Evolutionary conservation across 2,329 filamentous ascomycete genomes (phyloP).

Genomic region (Pestalotiopsis sp.): DNA sequence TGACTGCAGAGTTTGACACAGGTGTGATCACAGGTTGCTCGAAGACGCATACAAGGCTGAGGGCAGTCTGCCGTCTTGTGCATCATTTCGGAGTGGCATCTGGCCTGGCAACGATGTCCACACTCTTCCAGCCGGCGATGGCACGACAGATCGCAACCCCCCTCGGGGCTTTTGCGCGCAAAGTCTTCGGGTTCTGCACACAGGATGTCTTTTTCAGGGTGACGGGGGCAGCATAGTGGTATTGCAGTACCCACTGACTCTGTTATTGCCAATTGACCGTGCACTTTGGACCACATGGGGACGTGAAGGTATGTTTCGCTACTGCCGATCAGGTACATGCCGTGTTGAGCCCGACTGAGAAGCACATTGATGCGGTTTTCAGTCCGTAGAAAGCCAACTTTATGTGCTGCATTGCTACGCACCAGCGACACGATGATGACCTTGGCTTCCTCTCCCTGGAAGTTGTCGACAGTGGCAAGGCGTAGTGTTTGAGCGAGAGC

Average conservation of each 20-base stretch:
- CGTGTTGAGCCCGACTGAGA: constrained; percentile 67
- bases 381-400: constrained; percentile 68
- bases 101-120: background rate
- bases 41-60: background rate
- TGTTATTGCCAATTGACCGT: constrained; percentile 13
- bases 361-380: constrained; percentile 72
- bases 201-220: background rate
- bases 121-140: background rate
- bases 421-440: constrained; percentile 73
- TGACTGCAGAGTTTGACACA: background rate
- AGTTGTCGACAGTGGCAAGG: constrained; percentile 73
- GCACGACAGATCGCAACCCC: background rate
- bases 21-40: background rate
- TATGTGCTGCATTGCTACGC: constrained; percentile 63
- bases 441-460: constrained; percentile 77
- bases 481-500: constrained; percentile 52
- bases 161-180: background rate
- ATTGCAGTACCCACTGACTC: background rate
- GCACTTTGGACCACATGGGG: constrained; percentile 65
- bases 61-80: background rate
- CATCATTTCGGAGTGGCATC: constrained; percentile 2
- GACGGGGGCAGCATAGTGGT: background rate
- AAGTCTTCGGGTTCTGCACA: background rate
- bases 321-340: constrained; percentile 74
- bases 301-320: constrained; percentile 58